A percentile compares a stretch with the other conserved stretches of the same genome.
phyloP scores from a whole-genome alignment of 108 stramenopile genomes.

The Discostella stelligeroides region DNA sequence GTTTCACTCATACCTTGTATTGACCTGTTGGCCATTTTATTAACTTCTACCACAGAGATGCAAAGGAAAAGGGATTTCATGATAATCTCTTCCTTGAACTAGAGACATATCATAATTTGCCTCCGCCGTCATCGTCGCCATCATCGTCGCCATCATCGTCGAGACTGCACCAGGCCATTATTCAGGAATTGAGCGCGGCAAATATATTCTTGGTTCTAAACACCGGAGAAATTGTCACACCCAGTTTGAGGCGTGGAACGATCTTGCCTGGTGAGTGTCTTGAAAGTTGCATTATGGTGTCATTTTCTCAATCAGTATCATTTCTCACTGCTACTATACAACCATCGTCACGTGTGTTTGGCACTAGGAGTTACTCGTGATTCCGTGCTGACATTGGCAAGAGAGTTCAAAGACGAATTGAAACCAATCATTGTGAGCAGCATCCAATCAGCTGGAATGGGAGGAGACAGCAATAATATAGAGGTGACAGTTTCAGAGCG shows the following conservation, averaged over 20 bases:
- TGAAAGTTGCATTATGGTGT: not conserved
- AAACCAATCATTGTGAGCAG: slow-evolving; percentile 56
- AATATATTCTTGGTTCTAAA: slow-evolving; percentile 85
- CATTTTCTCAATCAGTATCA: not conserved
- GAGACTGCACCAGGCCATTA: slow-evolving; percentile 46
- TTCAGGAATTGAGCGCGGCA: slow-evolving; percentile 84
- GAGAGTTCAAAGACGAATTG: slow-evolving; percentile 69
- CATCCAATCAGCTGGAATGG: slow-evolving; percentile 36
- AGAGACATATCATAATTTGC: slow-evolving; percentile 66
- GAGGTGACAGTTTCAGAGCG: slow-evolving; percentile 63
- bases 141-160: slow-evolving; percentile 11
- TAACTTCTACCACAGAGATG: slow-evolving; percentile 40
- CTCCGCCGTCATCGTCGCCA: slow-evolving; percentile 14
- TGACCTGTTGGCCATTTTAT: not conserved
- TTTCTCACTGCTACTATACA: not conserved
- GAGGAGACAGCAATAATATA: slow-evolving; percentile 23
- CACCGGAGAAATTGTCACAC: slow-evolving; percentile 83
- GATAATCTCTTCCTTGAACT: slow-evolving; percentile 86
- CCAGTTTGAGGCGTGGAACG: slow-evolving; percentile 72
- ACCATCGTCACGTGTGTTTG: not conserved
- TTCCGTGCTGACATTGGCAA: slow-evolving; percentile 63
- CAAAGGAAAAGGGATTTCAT: slow-evolving; percentile 79
- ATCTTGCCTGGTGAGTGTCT: slow-evolving; percentile 61
- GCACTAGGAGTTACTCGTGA: slow-evolving; percentile 68
- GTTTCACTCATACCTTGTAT: not conserved